phyloP scores from a whole-genome alignment of 2,329 filamentous ascomycete genomes.

The Ophiostoma piceae region DNA sequence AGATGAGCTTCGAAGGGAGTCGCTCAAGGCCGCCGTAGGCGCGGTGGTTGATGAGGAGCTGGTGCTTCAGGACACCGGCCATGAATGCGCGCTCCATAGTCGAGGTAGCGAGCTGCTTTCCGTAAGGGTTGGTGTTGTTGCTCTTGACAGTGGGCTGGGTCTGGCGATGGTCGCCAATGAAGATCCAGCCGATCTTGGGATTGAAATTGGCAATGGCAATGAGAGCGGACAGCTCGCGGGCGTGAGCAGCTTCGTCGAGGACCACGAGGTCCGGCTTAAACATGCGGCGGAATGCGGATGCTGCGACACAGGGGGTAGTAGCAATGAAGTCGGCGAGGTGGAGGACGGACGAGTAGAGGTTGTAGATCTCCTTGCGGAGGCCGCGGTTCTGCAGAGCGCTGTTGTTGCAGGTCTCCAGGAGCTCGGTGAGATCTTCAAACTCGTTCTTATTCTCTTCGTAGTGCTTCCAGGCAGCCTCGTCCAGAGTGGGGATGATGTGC shows the following conservation, averaged over 20 bases:
- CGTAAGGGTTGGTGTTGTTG: constrained; percentile 24
- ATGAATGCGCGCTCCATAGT: constrained; percentile 31
- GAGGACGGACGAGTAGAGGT: constrained; percentile 39
- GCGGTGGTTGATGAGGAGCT: constrained; percentile 33
- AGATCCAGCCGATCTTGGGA: constrained; percentile 40
- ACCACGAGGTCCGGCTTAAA: constrained; percentile 81
- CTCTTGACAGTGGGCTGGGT: constrained; percentile 40
- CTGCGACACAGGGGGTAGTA: constrained; percentile 43
- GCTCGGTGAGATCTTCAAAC: constrained; percentile 36
- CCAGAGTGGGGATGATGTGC: constrained; percentile 36
- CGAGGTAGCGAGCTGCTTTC: constrained; percentile 28
- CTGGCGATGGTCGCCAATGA: constrained; percentile 44
- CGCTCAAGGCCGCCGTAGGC: constrained; percentile 34
- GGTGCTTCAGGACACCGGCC: constrained; percentile 27
- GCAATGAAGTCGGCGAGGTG: constrained; percentile 41
- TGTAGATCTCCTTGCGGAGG: constrained; percentile 31
- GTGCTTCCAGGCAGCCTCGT: constrained; percentile 41
- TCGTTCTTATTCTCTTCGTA: constrained; percentile 34
- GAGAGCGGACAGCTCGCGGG: constrained; percentile 42
- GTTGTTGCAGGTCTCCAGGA: constrained; percentile 35
- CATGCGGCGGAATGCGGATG: constrained; percentile 40
- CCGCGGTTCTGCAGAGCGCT: constrained; percentile 28
- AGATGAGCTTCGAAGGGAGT: constrained; percentile 41
- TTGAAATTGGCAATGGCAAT: constrained; percentile 42
- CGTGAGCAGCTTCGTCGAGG: constrained; percentile 63